These are phyloP conservation scores for Diutina rugosa DNA, from an alignment of 1,139 yeast species.

Conservation along the genomic window DNA sequence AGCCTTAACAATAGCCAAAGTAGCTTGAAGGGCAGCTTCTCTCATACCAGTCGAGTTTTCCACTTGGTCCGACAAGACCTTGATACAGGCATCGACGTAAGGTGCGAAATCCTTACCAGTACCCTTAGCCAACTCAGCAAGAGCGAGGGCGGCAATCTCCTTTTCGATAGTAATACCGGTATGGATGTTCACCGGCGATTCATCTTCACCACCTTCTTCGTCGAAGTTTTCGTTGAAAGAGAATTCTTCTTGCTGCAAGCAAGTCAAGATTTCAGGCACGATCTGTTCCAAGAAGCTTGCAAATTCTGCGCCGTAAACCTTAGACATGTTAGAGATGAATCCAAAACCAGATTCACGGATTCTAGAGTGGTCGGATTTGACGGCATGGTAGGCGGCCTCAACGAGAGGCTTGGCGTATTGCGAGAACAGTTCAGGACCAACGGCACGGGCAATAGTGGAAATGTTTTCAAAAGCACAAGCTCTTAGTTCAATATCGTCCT, in stretches of 20 bases:
- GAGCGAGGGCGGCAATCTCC: conserved; percentile 91
- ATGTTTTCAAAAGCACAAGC: conserved; percentile 89
- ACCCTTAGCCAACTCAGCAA: conserved; percentile 80
- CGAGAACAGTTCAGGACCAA: conserved; percentile 79
- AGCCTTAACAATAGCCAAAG: conserved; percentile 76
- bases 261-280: conserved; percentile 72
- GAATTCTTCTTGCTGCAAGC: conserved; percentile 75
- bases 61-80: conserved; percentile 56
- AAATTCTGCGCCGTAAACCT: conserved; percentile 85
- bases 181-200: conserved; percentile 69
- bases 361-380: conserved; percentile 69
- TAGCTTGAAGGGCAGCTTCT: conserved; percentile 69
- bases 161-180: conserved; percentile 94
- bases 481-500: conserved; percentile 73
- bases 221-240: conserved; percentile 34
- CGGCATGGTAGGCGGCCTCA: conserved; percentile 74
- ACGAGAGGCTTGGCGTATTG: conserved; percentile 82
- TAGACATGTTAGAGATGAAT: conserved; percentile 90
- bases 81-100: conserved; percentile 62
- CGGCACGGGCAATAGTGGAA: conserved; percentile 94
- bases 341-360: conserved; percentile 92
- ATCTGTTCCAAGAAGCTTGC: conserved; percentile 74
- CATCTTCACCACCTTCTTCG: conserved; percentile 34
- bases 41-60: conserved; percentile 87
- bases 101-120: conserved; percentile 71